Evolutionary conservation across 768 basidiomycete genomes (phyloP).

Genomic region (Paxillus rubicundulus): DNA sequence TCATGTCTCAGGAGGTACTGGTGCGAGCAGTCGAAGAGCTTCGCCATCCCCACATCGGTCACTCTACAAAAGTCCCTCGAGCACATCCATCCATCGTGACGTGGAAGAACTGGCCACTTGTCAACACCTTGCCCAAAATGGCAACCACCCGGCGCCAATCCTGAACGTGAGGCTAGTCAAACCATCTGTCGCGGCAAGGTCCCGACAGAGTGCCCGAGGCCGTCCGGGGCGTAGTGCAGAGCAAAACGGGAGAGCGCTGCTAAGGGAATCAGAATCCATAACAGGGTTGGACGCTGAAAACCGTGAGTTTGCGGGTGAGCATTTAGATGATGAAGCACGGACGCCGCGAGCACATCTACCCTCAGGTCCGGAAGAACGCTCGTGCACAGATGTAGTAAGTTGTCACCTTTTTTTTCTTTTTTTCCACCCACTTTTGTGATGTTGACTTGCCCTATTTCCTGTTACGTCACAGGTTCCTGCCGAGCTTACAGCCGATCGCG

Average conservation of each 20-base stretch:
- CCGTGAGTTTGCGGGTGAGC: not conserved
- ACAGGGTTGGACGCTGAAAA: slow-evolving; percentile 1
- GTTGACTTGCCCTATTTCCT: slow-evolving; percentile 7
- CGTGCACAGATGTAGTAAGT: slow-evolving; percentile 15
- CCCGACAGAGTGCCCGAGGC: slow-evolving; percentile 19
- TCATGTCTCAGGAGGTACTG: slow-evolving; percentile 34
- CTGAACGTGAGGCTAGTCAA: slow-evolving; percentile 29
- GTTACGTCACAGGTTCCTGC: slow-evolving; percentile 8
- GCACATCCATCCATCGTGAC: slow-evolving; percentile 21
- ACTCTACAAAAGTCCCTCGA: slow-evolving; percentile 21
- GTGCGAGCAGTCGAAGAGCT: slow-evolving; percentile 14
- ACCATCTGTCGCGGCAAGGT: not conserved
- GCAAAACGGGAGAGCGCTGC: slow-evolving; percentile 2
- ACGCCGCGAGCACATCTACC: slow-evolving; percentile 1
- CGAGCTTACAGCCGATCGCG: slow-evolving; percentile 7
- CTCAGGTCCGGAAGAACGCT: slow-evolving; percentile 4
- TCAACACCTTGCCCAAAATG: slow-evolving; percentile 8
- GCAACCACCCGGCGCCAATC: slow-evolving; percentile 5
- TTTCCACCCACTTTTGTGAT: not conserved
- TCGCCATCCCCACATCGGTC: slow-evolving; percentile 22
- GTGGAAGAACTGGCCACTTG: slow-evolving; percentile 12
- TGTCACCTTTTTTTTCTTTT: not conserved
- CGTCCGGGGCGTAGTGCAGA: slow-evolving; percentile 18
- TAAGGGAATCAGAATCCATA: not conserved
- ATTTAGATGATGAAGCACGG: not conserved